Evolutionary conservation across 2,329 filamentous ascomycete species (phyloP), one percentile per base, ranked within the genome.

Genomic region (Exophiala calicioides): DNA sequence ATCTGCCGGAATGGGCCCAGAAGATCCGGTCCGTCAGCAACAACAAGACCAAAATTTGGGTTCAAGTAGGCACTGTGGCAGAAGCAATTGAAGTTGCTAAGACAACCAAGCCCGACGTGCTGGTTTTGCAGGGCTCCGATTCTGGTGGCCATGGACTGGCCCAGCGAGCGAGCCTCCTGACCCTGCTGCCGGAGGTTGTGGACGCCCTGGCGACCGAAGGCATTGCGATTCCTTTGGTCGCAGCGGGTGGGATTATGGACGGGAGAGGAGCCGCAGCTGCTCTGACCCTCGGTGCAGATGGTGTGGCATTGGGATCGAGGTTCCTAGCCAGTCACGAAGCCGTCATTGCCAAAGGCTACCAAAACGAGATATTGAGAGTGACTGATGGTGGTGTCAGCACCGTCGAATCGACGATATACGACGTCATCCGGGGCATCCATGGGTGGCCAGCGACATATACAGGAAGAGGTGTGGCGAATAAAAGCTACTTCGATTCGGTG

Each of bases 261-360:
- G 76, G 76, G 0, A 64, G 76, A 15, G 76, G 76, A 0, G 65
- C 72, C 0, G 73, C 73, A 5, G 76, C 77, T 0, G 72, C 74
- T 2, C 60, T 80, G 9, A 62, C 68, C 1, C 66, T 81, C 1
- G 78, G 79, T 0, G 77, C 78, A 1, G 62, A 67, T 0, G 83
- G 79, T 0, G 71, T 75, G 0, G 78, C 73, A 0, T 72, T 87
- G 69, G 84, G 84, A 0, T 86, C 84, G 1, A 72, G 81, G 5
- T 82, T 85, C 46, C 71, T 86, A 0, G 80, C 80, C 1, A 61
- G 66, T 3, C 55, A 59, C 0, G 77, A 81, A 58, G 71, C 74
- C 2, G 67, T 64, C 21, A 69, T 81, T 19, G 59, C 73, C 1
- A 62, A 63, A 27, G 78, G 76, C 0, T 81, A 81, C 53, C 68